These are phyloP conservation scores for Ustilago bromivora DNA, from an alignment of 1,284 basidiomycete species.

Conservation along the genomic window DNA sequence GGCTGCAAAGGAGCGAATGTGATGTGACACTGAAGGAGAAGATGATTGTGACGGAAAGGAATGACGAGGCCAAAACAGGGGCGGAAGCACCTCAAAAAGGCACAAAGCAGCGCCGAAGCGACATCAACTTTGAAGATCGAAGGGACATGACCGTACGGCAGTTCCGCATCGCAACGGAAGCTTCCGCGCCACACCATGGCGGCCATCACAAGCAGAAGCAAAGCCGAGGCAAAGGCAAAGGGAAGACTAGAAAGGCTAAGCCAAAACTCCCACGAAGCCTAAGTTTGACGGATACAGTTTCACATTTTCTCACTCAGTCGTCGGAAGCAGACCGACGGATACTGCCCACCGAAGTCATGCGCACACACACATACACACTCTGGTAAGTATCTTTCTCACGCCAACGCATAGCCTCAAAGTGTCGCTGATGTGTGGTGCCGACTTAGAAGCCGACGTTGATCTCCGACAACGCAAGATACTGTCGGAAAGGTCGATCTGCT, in stretches of 20 bases:
- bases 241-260: slow-evolving; percentile 9
- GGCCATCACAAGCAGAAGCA: slow-evolving; percentile 1
- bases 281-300: slow-evolving; percentile 11
- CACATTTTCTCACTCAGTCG: slow-evolving; percentile 2
- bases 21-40: slow-evolving; percentile 1
- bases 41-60: not conserved
- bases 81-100: not conserved
- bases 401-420: slow-evolving; percentile 17
- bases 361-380: not conserved
- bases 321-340: slow-evolving; percentile 29
- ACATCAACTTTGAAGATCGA: not conserved
- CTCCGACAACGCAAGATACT: slow-evolving; percentile 1
- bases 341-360: slow-evolving; percentile 3
- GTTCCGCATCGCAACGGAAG: not conserved
- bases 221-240: slow-evolving; percentile 3
- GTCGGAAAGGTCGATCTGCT: not conserved
- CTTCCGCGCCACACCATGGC: slow-evolving; percentile 1
- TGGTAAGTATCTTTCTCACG: slow-evolving; percentile 16
- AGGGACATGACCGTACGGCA: slow-evolving; percentile 1
- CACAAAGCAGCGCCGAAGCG: not conserved
- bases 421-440: slow-evolving; percentile 5
- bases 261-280: slow-evolving; percentile 27
- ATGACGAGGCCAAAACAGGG: slow-evolving; percentile 1
- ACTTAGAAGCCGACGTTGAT: slow-evolving; percentile 9
- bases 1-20: not conserved